These are phyloP conservation scores for Russula brevipes DNA, from an alignment of 768 basidiomycete species.

Conservation along the genomic window DNA sequence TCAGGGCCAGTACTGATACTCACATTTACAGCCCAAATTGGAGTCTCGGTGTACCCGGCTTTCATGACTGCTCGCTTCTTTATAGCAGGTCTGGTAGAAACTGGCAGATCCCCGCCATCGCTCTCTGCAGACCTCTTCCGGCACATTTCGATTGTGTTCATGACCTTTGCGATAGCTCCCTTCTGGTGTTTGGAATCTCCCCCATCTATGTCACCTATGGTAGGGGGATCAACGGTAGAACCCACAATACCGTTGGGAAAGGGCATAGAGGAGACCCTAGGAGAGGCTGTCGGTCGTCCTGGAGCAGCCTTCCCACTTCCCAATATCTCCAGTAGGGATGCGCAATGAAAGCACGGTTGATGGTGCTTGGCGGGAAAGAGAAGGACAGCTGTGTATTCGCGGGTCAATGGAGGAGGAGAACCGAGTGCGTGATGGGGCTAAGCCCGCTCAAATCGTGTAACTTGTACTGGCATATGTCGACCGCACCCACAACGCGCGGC, in stretches of 20 bases:
- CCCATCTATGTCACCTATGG: slow-evolving; percentile 20
- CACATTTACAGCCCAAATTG: slow-evolving; percentile 4
- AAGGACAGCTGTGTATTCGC: slow-evolving; percentile 12
- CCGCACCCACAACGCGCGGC: too few species aligned
- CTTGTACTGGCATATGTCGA: too few species aligned
- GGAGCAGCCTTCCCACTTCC: background rate
- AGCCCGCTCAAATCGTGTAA: too few species aligned
- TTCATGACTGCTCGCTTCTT: slow-evolving; percentile 26
- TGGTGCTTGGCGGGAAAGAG: background rate
- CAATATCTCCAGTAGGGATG: background rate
- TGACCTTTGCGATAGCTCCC: slow-evolving; percentile 24
- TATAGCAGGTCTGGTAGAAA: slow-evolving; percentile 19
- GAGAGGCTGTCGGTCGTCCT: slow-evolving; percentile 12
- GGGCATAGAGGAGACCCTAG: slow-evolving; percentile 14
- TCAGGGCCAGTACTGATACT: slow-evolving; percentile 21
- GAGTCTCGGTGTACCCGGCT: slow-evolving; percentile 27
- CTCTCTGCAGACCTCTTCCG: slow-evolving; percentile 28
- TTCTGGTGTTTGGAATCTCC: slow-evolving; percentile 27
- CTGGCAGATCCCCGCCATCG: slow-evolving; percentile 38
- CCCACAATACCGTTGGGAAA: slow-evolving; percentile 20
- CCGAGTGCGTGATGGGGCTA: background rate
- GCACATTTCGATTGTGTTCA: slow-evolving; percentile 7
- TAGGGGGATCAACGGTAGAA: slow-evolving; percentile 14
- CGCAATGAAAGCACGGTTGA: background rate
- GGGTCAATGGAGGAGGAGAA: slow-evolving; percentile 1